phyloP scores from a whole-genome alignment of 2,329 filamentous ascomycete species.

The Onygenales sp. region DNA sequence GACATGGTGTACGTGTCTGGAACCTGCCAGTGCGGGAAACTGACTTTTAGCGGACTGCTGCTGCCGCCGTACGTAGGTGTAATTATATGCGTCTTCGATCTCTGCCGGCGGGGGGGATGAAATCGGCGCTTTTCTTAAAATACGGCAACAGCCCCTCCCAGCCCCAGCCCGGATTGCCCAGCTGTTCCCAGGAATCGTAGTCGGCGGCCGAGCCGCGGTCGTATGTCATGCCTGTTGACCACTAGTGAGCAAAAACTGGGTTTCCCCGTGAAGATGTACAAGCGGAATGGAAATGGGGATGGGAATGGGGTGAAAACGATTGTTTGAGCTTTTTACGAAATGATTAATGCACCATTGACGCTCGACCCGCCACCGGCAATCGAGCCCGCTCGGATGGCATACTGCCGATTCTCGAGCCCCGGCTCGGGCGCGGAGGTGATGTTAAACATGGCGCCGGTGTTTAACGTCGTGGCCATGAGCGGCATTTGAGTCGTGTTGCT shows the following conservation, averaged over 20 bases:
- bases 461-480: constrained; percentile 8
- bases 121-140: constrained; percentile 36
- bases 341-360: constrained; percentile 27
- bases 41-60: constrained; percentile 40
- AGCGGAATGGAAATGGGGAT: not conserved
- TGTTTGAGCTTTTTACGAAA: not conserved
- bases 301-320: no score
- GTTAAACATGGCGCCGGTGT: constrained; percentile 19
- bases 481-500: constrained; percentile 11
- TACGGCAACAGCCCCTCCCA: constrained; percentile 37
- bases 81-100: constrained; percentile 26
- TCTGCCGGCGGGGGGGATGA: constrained; percentile 32
- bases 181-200: constrained; percentile 33
- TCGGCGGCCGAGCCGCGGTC: constrained; percentile 19
- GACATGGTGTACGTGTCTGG: constrained; percentile 7
- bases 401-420: constrained; percentile 17
- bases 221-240: constrained; percentile 7
- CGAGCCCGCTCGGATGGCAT: constrained; percentile 21
- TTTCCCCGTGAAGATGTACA: constrained; percentile 10
- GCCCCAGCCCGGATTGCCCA: constrained; percentile 33
- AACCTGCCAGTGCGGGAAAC: constrained; percentile 30
- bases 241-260: not conserved
- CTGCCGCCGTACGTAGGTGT: constrained; percentile 34
- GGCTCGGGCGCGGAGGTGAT: constrained; percentile 22
- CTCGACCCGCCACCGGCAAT: constrained; percentile 33